These are phyloP conservation scores for Alisma plantagoaquatica DNA, from an alignment of 106 monocot species.

Conservation along the genomic window DNA sequence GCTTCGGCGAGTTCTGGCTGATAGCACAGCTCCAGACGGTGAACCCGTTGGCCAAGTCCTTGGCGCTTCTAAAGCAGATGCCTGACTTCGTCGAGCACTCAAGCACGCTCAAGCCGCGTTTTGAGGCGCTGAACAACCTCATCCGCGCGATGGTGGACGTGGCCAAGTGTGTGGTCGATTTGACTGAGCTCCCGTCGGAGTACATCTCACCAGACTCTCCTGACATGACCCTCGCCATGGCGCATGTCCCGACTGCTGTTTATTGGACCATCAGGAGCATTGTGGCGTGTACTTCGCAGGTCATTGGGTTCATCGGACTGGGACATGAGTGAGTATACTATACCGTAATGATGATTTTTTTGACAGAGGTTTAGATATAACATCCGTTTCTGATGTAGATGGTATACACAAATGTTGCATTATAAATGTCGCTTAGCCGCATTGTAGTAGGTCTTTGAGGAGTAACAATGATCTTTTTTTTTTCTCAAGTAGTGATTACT, in stretches of 20 bases:
- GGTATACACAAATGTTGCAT: too few relatives aligned
- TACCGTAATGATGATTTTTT: too few relatives aligned
- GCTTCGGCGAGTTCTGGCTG: slow-evolving; percentile 62
- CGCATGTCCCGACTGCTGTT: slow-evolving; percentile 60
- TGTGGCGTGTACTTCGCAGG: slow-evolving; percentile 52
- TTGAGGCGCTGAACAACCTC: slow-evolving; percentile 55
- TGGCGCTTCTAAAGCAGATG: slow-evolving; percentile 47
- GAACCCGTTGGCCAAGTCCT: slow-evolving; percentile 51
- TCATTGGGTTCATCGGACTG: slow-evolving; percentile 44
- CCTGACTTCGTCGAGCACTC: slow-evolving; percentile 46
- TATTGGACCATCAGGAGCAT: slow-evolving; percentile 56
- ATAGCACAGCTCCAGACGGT: slow-evolving; percentile 46
- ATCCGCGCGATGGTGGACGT: slow-evolving; percentile 50
- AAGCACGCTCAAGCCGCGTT: slow-evolving; percentile 45
- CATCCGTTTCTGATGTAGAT: too few relatives aligned
- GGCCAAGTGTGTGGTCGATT: slow-evolving; percentile 53
- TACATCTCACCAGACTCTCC: slow-evolving; percentile 36
- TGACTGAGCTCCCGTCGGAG: slow-evolving; percentile 53
- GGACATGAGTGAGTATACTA: slow-evolving; percentile 77
- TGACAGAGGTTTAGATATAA: too few relatives aligned
- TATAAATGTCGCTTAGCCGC: too few relatives aligned
- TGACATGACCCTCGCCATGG: slow-evolving; percentile 33
- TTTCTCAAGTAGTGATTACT: too few relatives aligned
- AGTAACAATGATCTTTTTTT: too few relatives aligned
- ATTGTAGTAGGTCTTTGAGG: too few relatives aligned